phyloP scores from a whole-genome alignment of 768 basidiomycete genomes.

The Tylopilus rubrobrunneus region DNA sequence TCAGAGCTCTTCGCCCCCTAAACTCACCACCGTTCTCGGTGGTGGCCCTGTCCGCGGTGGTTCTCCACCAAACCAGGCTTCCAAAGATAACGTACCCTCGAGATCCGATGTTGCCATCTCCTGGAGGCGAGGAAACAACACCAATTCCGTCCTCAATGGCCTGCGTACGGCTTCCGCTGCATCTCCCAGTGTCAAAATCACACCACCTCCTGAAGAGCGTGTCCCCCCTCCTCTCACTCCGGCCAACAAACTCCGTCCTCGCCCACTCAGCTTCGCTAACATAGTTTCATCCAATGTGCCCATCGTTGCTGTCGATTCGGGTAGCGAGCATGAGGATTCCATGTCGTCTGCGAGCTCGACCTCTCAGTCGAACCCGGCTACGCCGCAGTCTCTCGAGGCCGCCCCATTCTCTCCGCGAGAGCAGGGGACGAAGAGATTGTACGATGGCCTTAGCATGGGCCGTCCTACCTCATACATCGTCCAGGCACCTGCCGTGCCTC shows the following conservation, averaged over 20 bases:
- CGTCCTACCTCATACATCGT: constrained; percentile 47
- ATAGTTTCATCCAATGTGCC: constrained; percentile 43
- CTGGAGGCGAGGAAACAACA: constrained; percentile 72
- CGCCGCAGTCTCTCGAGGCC: constrained; percentile 55
- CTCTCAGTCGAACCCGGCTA: constrained; percentile 69
- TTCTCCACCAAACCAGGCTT: constrained; percentile 38
- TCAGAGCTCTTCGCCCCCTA: constrained; percentile 38
- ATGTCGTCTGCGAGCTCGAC: constrained; percentile 58
- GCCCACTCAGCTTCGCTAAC: constrained; percentile 60
- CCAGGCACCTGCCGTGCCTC: constrained; percentile 22
- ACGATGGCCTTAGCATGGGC: constrained; percentile 85
- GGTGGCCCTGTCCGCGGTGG: constrained; percentile 69
- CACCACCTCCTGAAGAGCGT: constrained; percentile 65
- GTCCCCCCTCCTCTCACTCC: constrained; percentile 42
- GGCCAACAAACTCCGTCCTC: constrained; percentile 49
- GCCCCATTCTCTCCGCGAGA: constrained; percentile 78
- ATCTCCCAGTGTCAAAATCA: constrained; percentile 67
- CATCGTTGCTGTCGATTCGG: constrained; percentile 54
- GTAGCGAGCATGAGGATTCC: constrained; percentile 51
- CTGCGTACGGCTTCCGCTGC: constrained; percentile 51
- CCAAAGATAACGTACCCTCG: constrained; percentile 45
- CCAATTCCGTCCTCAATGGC: constrained; percentile 67
- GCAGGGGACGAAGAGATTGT: constrained; percentile 81
- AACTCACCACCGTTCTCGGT: constrained; percentile 64
- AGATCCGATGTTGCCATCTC: constrained; percentile 78